Percentiles rank a stretch among this genome's conserved stretches.
These are phyloP conservation scores for Yamadazyma aaseri DNA, from an alignment of 1,139 yeast genomes.

Conservation along the genomic window DNA sequence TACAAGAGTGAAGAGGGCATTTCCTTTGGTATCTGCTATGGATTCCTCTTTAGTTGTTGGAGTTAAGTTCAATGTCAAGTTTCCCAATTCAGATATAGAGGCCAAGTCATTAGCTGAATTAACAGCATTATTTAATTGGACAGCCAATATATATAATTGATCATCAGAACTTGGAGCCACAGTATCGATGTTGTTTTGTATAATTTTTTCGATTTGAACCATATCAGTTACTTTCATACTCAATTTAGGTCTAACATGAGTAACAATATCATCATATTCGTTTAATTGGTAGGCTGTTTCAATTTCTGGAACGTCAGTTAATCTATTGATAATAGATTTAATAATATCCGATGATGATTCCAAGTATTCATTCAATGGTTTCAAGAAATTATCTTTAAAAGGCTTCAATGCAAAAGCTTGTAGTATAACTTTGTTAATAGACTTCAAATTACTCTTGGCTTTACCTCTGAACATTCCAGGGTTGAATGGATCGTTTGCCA, in stretches of 20 bases:
- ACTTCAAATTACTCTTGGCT: constrained; percentile 52
- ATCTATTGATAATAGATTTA: constrained; percentile 39
- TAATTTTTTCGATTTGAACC: constrained; percentile 57
- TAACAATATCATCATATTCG: constrained; percentile 70
- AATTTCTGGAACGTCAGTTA: constrained; percentile 57
- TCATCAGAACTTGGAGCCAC: constrained; percentile 55
- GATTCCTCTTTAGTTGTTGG: constrained; percentile 52
- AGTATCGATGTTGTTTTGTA: constrained; percentile 51
- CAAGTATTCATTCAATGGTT: constrained; percentile 77
- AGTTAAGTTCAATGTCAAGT: constrained; percentile 41
- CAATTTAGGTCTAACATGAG: constrained; percentile 63
- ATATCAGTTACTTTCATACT: constrained; percentile 65
- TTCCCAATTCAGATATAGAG: constrained; percentile 42
- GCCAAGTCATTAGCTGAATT: constrained; percentile 40
- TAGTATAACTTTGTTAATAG: constrained; percentile 57
- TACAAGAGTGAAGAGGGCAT: constrained; percentile 68
- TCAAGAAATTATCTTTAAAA: constrained; percentile 70
- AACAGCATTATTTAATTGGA: constrained; percentile 32
- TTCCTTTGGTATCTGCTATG: constrained; percentile 43
- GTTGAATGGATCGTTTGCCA: constrained; percentile 29
- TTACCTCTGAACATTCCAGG: constrained; percentile 23
- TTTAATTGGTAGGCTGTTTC: constrained; percentile 63
- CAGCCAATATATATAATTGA: constrained; percentile 46
- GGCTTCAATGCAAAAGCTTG: constrained; percentile 69
- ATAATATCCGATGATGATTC: constrained; percentile 48